Conservation (phyloP, 176 grass and related monocot species). For the Oropetium thomaeum region DNA sequence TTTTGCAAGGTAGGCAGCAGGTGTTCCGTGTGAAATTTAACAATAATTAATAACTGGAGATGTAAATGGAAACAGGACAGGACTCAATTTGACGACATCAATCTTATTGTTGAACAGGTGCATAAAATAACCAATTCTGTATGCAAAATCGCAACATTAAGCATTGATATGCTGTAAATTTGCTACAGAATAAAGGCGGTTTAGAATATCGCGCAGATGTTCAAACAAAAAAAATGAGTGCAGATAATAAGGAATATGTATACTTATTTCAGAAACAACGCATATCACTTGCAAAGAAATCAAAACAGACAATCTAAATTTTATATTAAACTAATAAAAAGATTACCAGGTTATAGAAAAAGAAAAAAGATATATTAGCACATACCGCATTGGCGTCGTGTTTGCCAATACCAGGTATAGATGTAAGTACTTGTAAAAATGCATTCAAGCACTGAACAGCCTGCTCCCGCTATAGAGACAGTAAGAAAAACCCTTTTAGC, state of each 20-base stretch:
- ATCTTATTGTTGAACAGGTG: constrained; percentile 4
- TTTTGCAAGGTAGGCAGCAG: no score
- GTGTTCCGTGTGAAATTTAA: not conserved
- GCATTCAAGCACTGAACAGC: constrained; percentile 73
- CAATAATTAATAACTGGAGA: not conserved
- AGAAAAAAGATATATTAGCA: not conserved
- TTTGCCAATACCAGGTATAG: constrained; percentile 78
- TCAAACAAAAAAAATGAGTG: not conserved
- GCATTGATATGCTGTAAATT: not conserved
- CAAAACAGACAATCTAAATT: not conserved
- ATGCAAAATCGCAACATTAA: not conserved
- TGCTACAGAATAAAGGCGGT: not conserved
- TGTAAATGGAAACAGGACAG: not conserved
- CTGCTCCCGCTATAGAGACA: constrained; percentile 45
- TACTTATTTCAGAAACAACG: not conserved
- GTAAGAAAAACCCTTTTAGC: not conserved
- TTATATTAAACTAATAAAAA: constrained; percentile 5
- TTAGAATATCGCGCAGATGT: not conserved
- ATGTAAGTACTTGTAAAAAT: constrained; percentile 65
- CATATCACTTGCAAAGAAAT: not conserved
- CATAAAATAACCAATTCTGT: not conserved
- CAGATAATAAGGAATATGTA: constrained; percentile 10
- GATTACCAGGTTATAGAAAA: not conserved
- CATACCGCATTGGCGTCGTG: constrained; percentile 84
- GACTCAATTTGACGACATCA: not conserved